A percentile compares a stretch with the other conserved stretches of the same genome.
These are phyloP conservation scores for Aureobasidium sp. DNA, from an alignment of 2,329 filamentous ascomycete species.

Conservation along the genomic window DNA sequence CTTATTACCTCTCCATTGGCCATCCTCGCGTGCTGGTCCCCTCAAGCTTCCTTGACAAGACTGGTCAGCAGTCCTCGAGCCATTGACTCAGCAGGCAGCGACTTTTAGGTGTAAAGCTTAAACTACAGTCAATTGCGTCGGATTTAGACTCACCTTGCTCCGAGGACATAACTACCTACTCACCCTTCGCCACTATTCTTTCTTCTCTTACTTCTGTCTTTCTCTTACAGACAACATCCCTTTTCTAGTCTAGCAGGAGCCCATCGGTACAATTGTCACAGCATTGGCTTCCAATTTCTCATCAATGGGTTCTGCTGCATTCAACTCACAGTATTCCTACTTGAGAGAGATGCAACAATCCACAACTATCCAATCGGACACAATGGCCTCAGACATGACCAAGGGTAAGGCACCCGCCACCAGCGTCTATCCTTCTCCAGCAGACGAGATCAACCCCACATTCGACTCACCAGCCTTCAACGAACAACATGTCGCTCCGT, in stretches of 20 bases:
- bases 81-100: conserved; percentile 14
- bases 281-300: background rate
- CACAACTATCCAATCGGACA: background rate
- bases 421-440: conserved; percentile 12
- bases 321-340: conserved; percentile 2
- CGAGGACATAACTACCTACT: conserved; percentile 1
- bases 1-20: background rate
- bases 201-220: background rate
- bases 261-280: background rate
- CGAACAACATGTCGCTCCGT: background rate
- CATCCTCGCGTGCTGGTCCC: background rate
- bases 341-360: conserved; percentile 10
- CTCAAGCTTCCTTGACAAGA: background rate
- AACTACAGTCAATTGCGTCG: conserved; percentile 7
- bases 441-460: background rate
- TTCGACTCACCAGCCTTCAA: conserved; percentile 4
- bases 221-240: background rate
- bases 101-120: conserved; percentile 13
- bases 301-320: conserved; percentile 8
- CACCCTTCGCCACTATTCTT: conserved; percentile 8
- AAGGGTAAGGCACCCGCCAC: conserved; percentile 1
- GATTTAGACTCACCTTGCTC: conserved; percentile 4
- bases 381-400: background rate
- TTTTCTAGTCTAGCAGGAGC: background rate
- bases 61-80: background rate